Evolutionary conservation across 805 yeast species (phyloP), one percentile per base, ranked within the genome.

Genomic region (Saccharomycopsis javanensis): DNA sequence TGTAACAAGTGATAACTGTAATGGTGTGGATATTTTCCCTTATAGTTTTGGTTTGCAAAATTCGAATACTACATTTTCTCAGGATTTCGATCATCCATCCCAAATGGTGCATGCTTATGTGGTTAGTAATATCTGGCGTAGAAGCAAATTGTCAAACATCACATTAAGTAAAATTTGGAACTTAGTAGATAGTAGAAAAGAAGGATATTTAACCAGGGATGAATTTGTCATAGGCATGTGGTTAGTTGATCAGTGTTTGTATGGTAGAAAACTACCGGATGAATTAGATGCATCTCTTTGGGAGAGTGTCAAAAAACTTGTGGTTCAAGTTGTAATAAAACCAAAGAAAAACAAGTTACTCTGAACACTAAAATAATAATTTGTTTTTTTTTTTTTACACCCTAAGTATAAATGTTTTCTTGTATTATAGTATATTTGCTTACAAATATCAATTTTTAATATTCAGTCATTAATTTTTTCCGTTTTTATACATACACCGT

Each of bases 151-250:
- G 42, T 82, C 92, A 1, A 75, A 71, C 16, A 86, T 83, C 28
- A 76, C 80, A 0, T 68, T 87, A 33, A 74, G 72, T 25, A 78
- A 80, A 53, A 83, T 84, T 30, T 88, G 89, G 89, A 79, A 81
- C 52, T 74, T 85, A 64, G 92, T 91, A 4, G 88, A 79, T 66
- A 76, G 71, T 56, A 68, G 82, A 62, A 69, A 73, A 51, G 94
- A 86, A 67, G 96, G 96, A 0, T 80, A 87, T 0, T 72, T 94
- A 56, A 85, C 83, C 63, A 80, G 88, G 60, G 84, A 82, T 37
- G 92, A 91, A 61, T 94, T 94, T 65, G 72, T 92, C 33, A 92
- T 91, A n/a, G 99, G 99, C 0, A 91, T 88, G 86, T 94, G 99
- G 99, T 71, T 91, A 4, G 91, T 94, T 1, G 99, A 94, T 69